Conservation (phyloP, 225 moss, liverwort and hornwort species). For the Asterella californica region DNA sequence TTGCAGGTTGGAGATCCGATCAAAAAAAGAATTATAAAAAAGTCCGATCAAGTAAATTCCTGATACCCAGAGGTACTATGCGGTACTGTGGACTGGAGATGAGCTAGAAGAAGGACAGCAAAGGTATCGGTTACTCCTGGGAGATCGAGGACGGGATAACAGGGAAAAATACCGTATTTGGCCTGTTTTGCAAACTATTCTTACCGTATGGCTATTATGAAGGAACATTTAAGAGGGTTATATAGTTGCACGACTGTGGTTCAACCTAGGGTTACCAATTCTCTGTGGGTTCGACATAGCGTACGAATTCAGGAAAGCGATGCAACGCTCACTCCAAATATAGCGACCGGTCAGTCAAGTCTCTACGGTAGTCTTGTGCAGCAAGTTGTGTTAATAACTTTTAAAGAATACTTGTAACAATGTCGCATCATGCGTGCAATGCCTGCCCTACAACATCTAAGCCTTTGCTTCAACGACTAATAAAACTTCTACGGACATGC, state of each 20-base stretch:
- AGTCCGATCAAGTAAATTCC: too few relatives aligned
- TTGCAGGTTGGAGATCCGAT: too few relatives aligned
- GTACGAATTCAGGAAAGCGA: too few relatives aligned
- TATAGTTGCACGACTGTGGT: background rate
- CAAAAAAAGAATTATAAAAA: too few relatives aligned
- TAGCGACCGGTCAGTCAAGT: background rate
- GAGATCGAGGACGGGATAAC: background rate
- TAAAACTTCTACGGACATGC: too few relatives aligned
- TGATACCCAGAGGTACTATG: too few relatives aligned
- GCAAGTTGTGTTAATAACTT: too few relatives aligned
- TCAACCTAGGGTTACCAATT: too few relatives aligned
- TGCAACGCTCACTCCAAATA: background rate
- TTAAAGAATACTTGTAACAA: too few relatives aligned
- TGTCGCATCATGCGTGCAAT: too few relatives aligned
- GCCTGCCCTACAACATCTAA: too few relatives aligned
- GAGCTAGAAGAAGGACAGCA: background rate
- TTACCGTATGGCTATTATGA: background rate
- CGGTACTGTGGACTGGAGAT: background rate
- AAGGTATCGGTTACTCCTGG: background rate
- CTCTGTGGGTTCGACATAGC: background rate
- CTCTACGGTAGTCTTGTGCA: background rate
- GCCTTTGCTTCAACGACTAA: too few relatives aligned
- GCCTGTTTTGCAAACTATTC: background rate
- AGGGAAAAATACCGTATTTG: background rate
- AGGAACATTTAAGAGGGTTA: constrained; percentile 9